These are phyloP conservation scores for Globisporangium middletonii DNA, from an alignment of 352 stramenopile genomes.

Conservation along the genomic window DNA sequence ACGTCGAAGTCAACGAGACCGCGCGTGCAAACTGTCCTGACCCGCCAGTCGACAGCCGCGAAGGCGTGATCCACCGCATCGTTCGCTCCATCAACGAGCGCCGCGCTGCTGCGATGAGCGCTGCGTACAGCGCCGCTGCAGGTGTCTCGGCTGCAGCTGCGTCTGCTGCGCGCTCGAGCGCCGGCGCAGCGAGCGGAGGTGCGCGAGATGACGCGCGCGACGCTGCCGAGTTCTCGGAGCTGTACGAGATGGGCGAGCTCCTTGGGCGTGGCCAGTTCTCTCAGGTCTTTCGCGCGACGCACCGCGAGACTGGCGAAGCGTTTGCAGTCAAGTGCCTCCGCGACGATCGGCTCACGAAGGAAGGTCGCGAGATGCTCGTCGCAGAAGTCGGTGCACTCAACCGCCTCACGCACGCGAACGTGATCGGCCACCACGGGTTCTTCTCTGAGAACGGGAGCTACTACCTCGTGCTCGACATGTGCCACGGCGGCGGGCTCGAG, in stretches of 20 bases:
- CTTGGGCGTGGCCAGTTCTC: conserved; percentile 61
- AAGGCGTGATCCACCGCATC: conserved; percentile 28
- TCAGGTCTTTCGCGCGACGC: conserved; percentile 45
- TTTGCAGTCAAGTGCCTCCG: conserved; percentile 66
- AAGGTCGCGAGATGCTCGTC: conserved; percentile 59
- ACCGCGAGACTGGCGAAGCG: conserved; percentile 31
- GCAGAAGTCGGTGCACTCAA: conserved; percentile 64
- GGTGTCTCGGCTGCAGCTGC: conserved; percentile 4
- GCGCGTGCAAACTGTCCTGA: background rate
- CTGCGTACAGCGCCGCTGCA: background rate
- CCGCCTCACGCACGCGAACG: conserved; percentile 71
- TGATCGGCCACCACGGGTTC: conserved; percentile 79
- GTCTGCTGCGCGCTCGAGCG: background rate
- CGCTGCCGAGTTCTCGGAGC: conserved; percentile 38
- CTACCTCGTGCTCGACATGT: conserved; percentile 85
- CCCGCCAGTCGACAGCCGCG: conserved; percentile 8
- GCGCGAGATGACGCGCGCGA: conserved; percentile 6
- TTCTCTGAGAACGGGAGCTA: conserved; percentile 74
- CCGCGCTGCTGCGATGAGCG: conserved; percentile 8
- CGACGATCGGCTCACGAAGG: conserved; percentile 36
- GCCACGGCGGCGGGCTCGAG: conserved; percentile 75
- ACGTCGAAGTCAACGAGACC: conserved; percentile 32
- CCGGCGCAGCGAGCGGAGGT: conserved; percentile 8
- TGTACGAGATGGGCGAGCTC: conserved; percentile 48
- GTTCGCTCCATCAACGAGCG: conserved; percentile 30